These are phyloP conservation scores for Podospora comata DNA, from an alignment of 495 filamentous ascomycete species.

Conservation along the genomic window DNA sequence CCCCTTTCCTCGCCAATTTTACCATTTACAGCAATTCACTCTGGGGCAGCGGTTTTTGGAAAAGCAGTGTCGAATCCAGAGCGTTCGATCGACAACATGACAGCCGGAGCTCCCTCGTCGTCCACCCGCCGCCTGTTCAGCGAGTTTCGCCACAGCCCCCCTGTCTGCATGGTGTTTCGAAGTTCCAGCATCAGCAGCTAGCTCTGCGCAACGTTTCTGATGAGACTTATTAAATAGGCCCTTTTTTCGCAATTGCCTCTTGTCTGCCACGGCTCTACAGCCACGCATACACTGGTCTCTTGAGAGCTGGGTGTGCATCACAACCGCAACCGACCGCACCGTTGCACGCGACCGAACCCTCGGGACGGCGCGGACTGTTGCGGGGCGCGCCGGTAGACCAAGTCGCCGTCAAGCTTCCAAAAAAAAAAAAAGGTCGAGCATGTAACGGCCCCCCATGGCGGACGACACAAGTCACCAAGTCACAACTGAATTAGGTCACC, in stretches of 20 bases:
- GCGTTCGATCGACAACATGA: neutral
- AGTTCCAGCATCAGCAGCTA: conserved; percentile 6
- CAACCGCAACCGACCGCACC: neutral
- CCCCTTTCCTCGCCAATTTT: neutral
- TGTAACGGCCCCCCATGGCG: conserved; percentile 25
- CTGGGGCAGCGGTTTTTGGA: neutral
- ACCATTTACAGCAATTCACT: neutral
- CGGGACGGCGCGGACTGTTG: neutral
- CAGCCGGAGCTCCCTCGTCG: neutral
- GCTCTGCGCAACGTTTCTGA: conserved; percentile 5
- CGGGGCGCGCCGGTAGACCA: conserved; percentile 1
- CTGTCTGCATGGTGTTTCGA: neutral
- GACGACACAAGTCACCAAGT: conserved; percentile 18
- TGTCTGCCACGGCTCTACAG: neutral
- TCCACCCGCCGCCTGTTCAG: neutral
- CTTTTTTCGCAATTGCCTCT: neutral
- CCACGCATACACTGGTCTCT: neutral
- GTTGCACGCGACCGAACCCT: neutral
- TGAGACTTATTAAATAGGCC: conserved; percentile 4
- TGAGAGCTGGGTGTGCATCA: neutral
- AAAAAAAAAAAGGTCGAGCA: conserved; percentile 2
- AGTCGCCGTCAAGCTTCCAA: neutral
- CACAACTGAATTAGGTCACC: conserved; percentile 32
- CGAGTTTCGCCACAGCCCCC: conserved; percentile 6
- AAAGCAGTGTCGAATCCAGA: neutral